Percentiles rank a stretch among this genome's conserved stretches.
Evolutionary conservation across 2,329 filamentous ascomycete genomes (phyloP).

Genomic region (Teratosphaeria zuluensis): DNA sequence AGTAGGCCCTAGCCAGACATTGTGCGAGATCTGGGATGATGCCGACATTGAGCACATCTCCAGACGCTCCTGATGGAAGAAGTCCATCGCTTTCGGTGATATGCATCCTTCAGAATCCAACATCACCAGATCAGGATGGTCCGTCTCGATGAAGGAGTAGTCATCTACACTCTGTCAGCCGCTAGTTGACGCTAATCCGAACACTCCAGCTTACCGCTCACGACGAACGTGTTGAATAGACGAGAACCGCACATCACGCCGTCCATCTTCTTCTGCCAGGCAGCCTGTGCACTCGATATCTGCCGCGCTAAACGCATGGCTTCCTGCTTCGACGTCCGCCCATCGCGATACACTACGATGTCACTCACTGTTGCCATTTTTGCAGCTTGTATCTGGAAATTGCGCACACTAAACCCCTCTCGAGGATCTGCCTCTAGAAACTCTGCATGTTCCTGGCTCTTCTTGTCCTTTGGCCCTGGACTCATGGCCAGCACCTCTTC

Average conservation of each 20-base stretch:
- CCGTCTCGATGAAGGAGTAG: conserved; percentile 63
- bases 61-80: conserved; percentile 75
- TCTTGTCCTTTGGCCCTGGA: conserved; percentile 10
- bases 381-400: conserved; percentile 91
- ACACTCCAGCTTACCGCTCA: conserved; percentile 41
- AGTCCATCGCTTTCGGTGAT: conserved; percentile 74
- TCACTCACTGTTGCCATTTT: conserved; percentile 85
- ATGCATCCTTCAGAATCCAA: conserved; percentile 60
- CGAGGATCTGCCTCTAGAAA: conserved; percentile 79
- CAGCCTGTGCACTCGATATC: conserved; percentile 65
- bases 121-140: conserved; percentile 61
- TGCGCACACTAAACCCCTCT: conserved; percentile 89
- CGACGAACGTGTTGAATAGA: conserved; percentile 76
- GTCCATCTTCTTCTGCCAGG: conserved; percentile 61
- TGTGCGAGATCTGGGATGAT: conserved; percentile 77
- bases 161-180: conserved; percentile 40
- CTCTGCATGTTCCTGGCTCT: conserved; percentile 40
- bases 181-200: background rate
- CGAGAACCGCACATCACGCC: conserved; percentile 29
- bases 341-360: conserved; percentile 82
- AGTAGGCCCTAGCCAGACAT: conserved; percentile 84
- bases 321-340: conserved; percentile 50
- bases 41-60: conserved; percentile 94
- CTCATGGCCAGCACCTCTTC: conserved; percentile 61
- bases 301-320: conserved; percentile 54